These are phyloP conservation scores for Helotiales sp. DNA, from an alignment of 2,329 filamentous ascomycete species.

Conservation along the genomic window DNA sequence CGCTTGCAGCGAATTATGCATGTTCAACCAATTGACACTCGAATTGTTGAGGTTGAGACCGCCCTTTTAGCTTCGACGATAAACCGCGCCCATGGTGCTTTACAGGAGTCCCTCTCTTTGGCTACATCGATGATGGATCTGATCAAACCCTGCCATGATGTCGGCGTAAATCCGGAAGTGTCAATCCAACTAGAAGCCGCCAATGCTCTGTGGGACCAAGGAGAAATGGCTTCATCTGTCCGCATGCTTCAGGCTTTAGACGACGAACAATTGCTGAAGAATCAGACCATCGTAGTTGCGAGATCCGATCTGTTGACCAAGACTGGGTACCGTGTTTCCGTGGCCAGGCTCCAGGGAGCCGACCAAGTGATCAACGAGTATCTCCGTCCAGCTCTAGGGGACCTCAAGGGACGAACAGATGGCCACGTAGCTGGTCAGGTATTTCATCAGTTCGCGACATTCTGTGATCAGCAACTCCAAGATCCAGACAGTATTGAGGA, in stretches of 20 bases:
- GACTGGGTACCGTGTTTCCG: slow-evolving; percentile 85
- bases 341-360: slow-evolving; percentile 88
- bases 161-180: slow-evolving; percentile 79
- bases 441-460: slow-evolving; percentile 92
- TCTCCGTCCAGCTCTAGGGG: slow-evolving; percentile 80
- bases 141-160: slow-evolving; percentile 67
- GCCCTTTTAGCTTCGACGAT: slow-evolving; percentile 76
- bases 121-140: slow-evolving; percentile 83
- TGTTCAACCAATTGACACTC: slow-evolving; percentile 66
- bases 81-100: slow-evolving; percentile 77
- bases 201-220: slow-evolving; percentile 91
- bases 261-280: slow-evolving; percentile 62
- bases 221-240: slow-evolving; percentile 87
- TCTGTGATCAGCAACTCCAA: slow-evolving; percentile 93
- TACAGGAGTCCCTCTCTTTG: slow-evolving; percentile 85
- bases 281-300: slow-evolving; percentile 74
- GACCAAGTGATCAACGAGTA: slow-evolving; percentile 89
- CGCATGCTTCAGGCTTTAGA: slow-evolving; percentile 81
- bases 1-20: slow-evolving; percentile 64
- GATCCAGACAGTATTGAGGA: slow-evolving; percentile 86
- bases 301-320: slow-evolving; percentile 83
- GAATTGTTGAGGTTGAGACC: slow-evolving; percentile 75
- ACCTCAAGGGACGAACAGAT: slow-evolving; percentile 70
- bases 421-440: slow-evolving; percentile 83
- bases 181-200: slow-evolving; percentile 82